A percentile compares a stretch with the other conserved stretches of the same genome.
Conservation (phyloP, 768 basidiomycete genomes). For the Hypholoma fasciculare region DNA sequence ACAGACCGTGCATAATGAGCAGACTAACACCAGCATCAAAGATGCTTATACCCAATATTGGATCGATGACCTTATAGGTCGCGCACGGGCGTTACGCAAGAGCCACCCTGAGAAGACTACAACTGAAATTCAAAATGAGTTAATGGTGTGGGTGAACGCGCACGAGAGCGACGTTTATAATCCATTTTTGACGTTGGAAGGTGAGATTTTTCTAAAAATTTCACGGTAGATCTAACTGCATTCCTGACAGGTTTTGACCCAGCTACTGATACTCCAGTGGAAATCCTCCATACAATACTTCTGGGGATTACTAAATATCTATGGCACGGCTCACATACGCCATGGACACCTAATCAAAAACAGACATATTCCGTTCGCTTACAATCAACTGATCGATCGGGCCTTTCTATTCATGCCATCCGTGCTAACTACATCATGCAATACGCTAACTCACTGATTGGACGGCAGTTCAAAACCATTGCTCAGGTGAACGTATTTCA, state of each 20-base stretch:
- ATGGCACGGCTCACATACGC: slow-evolving; percentile 34
- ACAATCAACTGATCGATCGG: slow-evolving; percentile 31
- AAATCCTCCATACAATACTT: slow-evolving; percentile 44
- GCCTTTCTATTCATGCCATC: slow-evolving; percentile 31
- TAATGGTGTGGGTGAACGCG: slow-evolving; percentile 26
- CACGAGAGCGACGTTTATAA: slow-evolving; percentile 26
- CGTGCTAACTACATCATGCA: slow-evolving; percentile 43
- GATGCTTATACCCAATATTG: slow-evolving; percentile 36
- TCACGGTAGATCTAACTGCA: not conserved
- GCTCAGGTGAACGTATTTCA: slow-evolving; percentile 37
- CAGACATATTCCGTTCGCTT: slow-evolving; percentile 26
- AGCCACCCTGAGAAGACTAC: slow-evolving; percentile 11
- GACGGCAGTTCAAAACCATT: slow-evolving; percentile 40
- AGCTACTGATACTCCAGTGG: slow-evolving; percentile 35
- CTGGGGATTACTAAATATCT: slow-evolving; percentile 43
- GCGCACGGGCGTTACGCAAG: slow-evolving; percentile 18
- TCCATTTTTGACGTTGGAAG: slow-evolving; percentile 27
- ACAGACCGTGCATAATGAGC: slow-evolving; percentile 22
- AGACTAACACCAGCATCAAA: slow-evolving; percentile 36
- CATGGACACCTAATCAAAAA: slow-evolving; percentile 27
- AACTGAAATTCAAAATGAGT: slow-evolving; percentile 22
- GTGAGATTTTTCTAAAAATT: slow-evolving; percentile 11
- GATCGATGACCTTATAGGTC: slow-evolving; percentile 31
- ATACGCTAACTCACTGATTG: slow-evolving; percentile 41
- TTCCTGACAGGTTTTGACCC: slow-evolving; percentile 27